phyloP scores from a whole-genome alignment of 108 stramenopile genomes.

The Nitzschia inconspicua region DNA sequence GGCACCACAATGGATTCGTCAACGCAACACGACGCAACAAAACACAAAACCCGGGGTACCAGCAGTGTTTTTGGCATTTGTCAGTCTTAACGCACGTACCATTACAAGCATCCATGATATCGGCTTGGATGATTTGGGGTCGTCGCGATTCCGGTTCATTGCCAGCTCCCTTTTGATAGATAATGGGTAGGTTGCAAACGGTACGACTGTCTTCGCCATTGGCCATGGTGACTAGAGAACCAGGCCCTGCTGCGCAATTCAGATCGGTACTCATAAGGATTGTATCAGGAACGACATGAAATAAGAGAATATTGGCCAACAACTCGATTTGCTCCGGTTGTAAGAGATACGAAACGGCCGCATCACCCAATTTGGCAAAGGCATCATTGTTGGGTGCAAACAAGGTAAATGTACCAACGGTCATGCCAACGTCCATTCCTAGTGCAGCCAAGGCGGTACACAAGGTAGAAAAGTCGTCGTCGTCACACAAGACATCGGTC shows the following conservation, averaged over 20 bases:
- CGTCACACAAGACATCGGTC: slow-evolving; percentile 1
- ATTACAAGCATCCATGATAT: not conserved
- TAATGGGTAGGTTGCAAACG: not conserved
- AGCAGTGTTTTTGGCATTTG: too few species aligned
- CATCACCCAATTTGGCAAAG: not conserved
- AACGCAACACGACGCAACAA: too few species aligned
- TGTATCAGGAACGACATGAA: not conserved
- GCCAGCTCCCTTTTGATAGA: slow-evolving; percentile 14
- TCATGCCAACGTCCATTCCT: not conserved
- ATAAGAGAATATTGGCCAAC: not conserved
- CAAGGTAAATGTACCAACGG: not conserved
- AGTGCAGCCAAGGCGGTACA: not conserved
- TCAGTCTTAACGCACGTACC: too few species aligned
- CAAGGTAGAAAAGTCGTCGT: not conserved
- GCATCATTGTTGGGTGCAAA: not conserved
- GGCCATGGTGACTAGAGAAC: slow-evolving; percentile 6
- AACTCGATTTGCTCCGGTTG: not conserved
- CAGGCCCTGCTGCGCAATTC: not conserved
- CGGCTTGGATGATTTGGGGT: not conserved
- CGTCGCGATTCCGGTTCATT: not conserved
- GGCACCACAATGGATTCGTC: too few species aligned
- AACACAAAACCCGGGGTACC: too few species aligned
- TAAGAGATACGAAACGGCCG: not conserved
- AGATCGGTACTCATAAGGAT: not conserved
- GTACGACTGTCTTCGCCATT: slow-evolving; percentile 1